A percentile compares a stretch with the other conserved stretches of the same genome.
phyloP scores from a whole-genome alignment of 2,329 filamentous ascomycete species.

The Fusarium sp. region DNA sequence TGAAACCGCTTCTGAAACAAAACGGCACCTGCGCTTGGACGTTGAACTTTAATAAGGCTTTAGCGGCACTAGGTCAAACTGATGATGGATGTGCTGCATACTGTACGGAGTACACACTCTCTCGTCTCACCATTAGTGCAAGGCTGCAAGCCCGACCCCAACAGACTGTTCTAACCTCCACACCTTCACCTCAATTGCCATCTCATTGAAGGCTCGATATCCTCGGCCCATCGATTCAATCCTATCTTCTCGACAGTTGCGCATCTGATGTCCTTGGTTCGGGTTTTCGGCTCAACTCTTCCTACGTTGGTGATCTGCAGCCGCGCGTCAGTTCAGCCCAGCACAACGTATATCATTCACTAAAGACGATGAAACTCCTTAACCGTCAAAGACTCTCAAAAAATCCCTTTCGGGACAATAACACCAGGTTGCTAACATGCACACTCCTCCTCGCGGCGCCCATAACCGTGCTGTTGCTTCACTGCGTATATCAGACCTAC shows the following conservation, averaged over 20 bases:
- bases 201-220: neutral
- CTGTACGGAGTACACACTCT: no score
- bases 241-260: neutral
- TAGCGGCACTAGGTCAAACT: neutral
- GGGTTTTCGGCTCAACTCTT: neutral
- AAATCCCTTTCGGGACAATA: constrained; percentile 15
- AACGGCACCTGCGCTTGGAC: neutral
- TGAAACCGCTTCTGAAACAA: neutral
- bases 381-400: constrained; percentile 1
- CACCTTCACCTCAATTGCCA: neutral
- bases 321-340: neutral
- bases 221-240: neutral
- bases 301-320: neutral
- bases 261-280: neutral
- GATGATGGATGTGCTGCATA: no score
- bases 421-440: constrained; percentile 10
- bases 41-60: neutral
- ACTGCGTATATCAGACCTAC: constrained; percentile 32
- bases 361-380: constrained; percentile 30
- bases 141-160: neutral
- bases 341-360: neutral
- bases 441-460: constrained; percentile 32
- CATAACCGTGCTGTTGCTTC: constrained; percentile 32
- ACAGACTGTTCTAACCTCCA: neutral
- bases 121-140: neutral